A percentile compares a stretch with the other conserved stretches of the same genome.
Conservation (phyloP, 164 flowering plant genomes). For the Nymphaea colorata region DNA sequence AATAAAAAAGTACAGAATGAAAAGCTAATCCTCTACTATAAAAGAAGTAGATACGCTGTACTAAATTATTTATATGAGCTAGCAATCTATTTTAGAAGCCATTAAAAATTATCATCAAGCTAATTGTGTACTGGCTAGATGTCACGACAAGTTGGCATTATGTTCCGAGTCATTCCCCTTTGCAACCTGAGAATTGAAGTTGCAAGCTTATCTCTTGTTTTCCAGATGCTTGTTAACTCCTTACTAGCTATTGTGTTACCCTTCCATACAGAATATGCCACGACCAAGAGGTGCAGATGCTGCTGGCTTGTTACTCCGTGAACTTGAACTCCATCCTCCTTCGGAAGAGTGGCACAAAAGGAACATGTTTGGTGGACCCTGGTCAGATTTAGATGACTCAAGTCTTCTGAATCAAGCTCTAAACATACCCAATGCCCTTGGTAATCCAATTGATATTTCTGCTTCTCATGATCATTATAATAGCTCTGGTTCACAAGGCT, state of each 20-base stretch:
- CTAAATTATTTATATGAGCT: no score
- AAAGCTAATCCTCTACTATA: no score
- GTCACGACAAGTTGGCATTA: not conserved
- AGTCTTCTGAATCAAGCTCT: slow-evolving; percentile 37
- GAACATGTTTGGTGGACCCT: slow-evolving; percentile 93
- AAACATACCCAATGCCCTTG: slow-evolving; percentile 23
- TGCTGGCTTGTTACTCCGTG: slow-evolving; percentile 93
- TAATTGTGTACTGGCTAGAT: not conserved
- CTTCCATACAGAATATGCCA: slow-evolving; percentile 70
- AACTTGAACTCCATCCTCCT: slow-evolving; percentile 96
- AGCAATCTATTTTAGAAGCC: no score
- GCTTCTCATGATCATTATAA: slow-evolving; percentile 35
- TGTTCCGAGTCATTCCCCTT: not conserved
- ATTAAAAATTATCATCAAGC: not conserved
- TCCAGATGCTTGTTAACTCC: not conserved
- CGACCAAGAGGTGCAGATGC: slow-evolving; percentile 99
- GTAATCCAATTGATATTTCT: slow-evolving; percentile 24
- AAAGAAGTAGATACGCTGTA: no score
- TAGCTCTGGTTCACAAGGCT: slow-evolving; percentile 34
- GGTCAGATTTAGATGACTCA: slow-evolving; percentile 81
- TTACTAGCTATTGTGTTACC: not conserved
- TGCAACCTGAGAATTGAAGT: not conserved
- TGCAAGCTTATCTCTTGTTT: no score
- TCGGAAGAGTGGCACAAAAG: slow-evolving; percentile 99
- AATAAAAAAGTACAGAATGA: no score